phyloP scores from a whole-genome alignment of 2,329 filamentous ascomycete species.

The Hymenoscyphus fraxineus region DNA sequence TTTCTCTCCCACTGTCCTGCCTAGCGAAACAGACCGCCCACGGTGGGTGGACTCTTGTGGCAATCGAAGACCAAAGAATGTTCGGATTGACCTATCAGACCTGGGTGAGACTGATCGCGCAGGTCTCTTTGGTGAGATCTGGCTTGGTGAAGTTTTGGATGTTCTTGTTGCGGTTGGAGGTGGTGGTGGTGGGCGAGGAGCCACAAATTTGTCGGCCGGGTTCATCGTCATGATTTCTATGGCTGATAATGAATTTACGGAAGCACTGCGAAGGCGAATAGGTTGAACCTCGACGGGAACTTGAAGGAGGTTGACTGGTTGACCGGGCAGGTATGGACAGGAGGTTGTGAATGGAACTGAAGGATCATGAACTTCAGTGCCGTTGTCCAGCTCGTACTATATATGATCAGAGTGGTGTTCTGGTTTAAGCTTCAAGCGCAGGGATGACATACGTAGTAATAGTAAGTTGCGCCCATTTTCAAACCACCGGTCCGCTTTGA shows the following conservation, averaged over 20 bases:
- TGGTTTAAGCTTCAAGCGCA: slow-evolving; percentile 33
- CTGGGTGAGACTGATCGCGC: slow-evolving; percentile 30
- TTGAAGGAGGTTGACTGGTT: slow-evolving; percentile 78
- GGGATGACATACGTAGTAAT: slow-evolving; percentile 75
- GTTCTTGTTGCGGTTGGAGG: slow-evolving; percentile 43
- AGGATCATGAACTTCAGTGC: slow-evolving; percentile 72
- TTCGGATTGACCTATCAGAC: slow-evolving; percentile 24
- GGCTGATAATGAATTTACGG: slow-evolving; percentile 55
- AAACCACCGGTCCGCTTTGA: slow-evolving; percentile 70
- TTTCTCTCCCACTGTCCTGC: neutral
- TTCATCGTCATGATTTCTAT: slow-evolving; percentile 70
- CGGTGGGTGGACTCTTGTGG: slow-evolving; percentile 16
- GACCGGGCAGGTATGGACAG: slow-evolving; percentile 85
- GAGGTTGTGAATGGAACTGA: slow-evolving; percentile 68
- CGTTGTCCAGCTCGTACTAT: slow-evolving; percentile 80
- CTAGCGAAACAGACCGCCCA: slow-evolving; percentile 25
- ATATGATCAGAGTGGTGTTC: slow-evolving; percentile 19
- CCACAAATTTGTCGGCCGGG: slow-evolving; percentile 70
- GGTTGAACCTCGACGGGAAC: slow-evolving; percentile 67
- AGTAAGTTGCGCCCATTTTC: slow-evolving; percentile 90
- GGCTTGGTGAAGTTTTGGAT: slow-evolving; percentile 43
- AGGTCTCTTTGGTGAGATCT: slow-evolving; percentile 28
- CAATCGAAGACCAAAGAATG: slow-evolving; percentile 30
- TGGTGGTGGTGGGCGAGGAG: slow-evolving; percentile 57
- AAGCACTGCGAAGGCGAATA: slow-evolving; percentile 59